Percentiles rank a stretch among this genome's conserved stretches.
phyloP scores from a whole-genome alignment of 345 rosid genomes.

The Acer saccharum region DNA sequence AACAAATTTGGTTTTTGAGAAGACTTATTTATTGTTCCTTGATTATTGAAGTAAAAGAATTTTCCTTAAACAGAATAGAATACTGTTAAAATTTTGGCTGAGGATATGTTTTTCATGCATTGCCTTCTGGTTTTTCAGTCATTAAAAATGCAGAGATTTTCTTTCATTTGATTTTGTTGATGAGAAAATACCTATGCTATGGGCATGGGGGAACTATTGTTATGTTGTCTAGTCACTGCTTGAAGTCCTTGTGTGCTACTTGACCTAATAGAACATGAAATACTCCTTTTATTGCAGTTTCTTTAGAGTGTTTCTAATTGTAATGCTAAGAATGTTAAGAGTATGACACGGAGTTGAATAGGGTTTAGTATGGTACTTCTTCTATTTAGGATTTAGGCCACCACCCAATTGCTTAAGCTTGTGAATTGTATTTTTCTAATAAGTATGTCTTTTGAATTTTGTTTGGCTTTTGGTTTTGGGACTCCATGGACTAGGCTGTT shows the following conservation, averaged over 20 bases:
- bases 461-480: neutral
- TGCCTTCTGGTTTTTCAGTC: neutral
- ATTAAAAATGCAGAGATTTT: neutral
- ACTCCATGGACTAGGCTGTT: neutral
- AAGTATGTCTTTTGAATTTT: slow-evolving; percentile 2
- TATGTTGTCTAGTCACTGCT: neutral
- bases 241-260: slow-evolving; percentile 8
- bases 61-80: neutral
- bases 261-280: neutral
- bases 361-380: neutral
- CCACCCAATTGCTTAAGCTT: neutral
- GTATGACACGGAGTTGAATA: neutral
- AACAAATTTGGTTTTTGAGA: neutral
- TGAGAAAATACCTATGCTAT: neutral
- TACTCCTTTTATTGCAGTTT: neutral
- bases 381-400: neutral
- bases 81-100: neutral
- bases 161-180: neutral
- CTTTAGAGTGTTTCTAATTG: neutral
- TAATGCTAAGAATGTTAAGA: neutral
- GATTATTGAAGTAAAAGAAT: neutral
- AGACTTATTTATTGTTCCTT: neutral
- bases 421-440: neutral
- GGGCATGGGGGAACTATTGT: neutral
- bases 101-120: neutral